A percentile compares a stretch with the other conserved stretches of the same genome.
Evolutionary conservation across 257 asterid species (phyloP).

Genomic region (Nyctanthes arbortristis): DNA sequence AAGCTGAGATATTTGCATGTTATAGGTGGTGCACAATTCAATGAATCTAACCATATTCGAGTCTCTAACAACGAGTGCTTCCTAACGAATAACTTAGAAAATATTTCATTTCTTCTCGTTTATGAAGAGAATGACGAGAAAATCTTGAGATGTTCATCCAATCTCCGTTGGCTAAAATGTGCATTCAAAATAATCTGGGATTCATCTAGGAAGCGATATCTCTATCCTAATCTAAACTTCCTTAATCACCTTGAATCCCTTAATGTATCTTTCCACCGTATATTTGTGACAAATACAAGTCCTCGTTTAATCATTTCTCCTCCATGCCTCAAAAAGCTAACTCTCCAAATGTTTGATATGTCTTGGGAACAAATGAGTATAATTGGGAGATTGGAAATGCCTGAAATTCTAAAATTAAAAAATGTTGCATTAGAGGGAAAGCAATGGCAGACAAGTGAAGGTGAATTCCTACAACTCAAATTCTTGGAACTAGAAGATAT

Average conservation of each 20-base stretch:
- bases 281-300: background rate
- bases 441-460: slow-evolving; percentile 24
- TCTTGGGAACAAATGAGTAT: slow-evolving; percentile 12
- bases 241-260: slow-evolving; percentile 17
- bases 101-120: slow-evolving; percentile 6
- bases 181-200: background rate
- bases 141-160: slow-evolving; percentile 20
- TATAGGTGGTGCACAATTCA: background rate
- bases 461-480: slow-evolving; percentile 23
- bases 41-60: background rate
- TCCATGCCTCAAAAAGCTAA: slow-evolving; percentile 14
- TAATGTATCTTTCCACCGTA: background rate
- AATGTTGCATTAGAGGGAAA: background rate
- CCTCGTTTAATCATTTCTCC: slow-evolving; percentile 4
- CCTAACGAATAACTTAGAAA: slow-evolving; percentile 14
- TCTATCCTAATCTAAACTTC: slow-evolving; percentile 14
- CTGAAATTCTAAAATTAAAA: slow-evolving; percentile 22
- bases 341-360: background rate
- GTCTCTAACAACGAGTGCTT: background rate
- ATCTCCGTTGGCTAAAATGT: slow-evolving; percentile 23
- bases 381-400: slow-evolving; percentile 19
- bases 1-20: slow-evolving; percentile 23
- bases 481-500: slow-evolving; percentile 15
- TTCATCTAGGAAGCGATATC: background rate
- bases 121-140: slow-evolving; percentile 5